These are phyloP conservation scores for Stagonosporopsis tanaceti DNA, from an alignment of 2,329 filamentous ascomycete genomes.

Conservation along the genomic window DNA sequence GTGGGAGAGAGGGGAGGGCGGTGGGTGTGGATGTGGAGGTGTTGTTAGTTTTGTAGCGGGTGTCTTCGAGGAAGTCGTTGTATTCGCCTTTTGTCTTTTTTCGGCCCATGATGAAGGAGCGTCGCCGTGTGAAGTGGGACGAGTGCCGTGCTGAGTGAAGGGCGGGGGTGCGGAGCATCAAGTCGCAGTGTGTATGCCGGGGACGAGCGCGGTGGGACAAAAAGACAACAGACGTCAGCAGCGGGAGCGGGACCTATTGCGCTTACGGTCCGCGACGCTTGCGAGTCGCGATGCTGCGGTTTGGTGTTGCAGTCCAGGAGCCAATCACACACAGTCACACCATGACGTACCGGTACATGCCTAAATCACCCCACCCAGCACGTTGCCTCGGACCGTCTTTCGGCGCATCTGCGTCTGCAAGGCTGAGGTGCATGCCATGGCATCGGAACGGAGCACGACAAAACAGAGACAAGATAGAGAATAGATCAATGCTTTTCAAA, in stretches of 20 bases:
- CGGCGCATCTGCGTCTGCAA: constrained; percentile 7
- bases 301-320: constrained; percentile 14
- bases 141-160: neutral
- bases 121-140: neutral
- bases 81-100: constrained; percentile 39
- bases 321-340: constrained; percentile 6
- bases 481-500: constrained; percentile 20
- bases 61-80: constrained; percentile 48
- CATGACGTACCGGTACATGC: constrained; percentile 11
- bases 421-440: constrained; percentile 11
- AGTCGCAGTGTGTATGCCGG: neutral
- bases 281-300: constrained; percentile 1
- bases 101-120: constrained; percentile 38
- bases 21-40: constrained; percentile 16
- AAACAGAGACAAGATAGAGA: neutral
- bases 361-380: constrained; percentile 12
- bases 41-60: constrained; percentile 40
- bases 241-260: constrained; percentile 14
- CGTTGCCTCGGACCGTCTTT: constrained; percentile 15
- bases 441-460: neutral
- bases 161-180: constrained; percentile 3
- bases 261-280: constrained; percentile 9
- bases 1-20: constrained; percentile 21
- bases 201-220: neutral
- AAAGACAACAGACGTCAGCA: constrained; percentile 8